Evolutionary conservation across 805 yeast genomes (phyloP).

Genomic region (Sugiyamaella americana): DNA sequence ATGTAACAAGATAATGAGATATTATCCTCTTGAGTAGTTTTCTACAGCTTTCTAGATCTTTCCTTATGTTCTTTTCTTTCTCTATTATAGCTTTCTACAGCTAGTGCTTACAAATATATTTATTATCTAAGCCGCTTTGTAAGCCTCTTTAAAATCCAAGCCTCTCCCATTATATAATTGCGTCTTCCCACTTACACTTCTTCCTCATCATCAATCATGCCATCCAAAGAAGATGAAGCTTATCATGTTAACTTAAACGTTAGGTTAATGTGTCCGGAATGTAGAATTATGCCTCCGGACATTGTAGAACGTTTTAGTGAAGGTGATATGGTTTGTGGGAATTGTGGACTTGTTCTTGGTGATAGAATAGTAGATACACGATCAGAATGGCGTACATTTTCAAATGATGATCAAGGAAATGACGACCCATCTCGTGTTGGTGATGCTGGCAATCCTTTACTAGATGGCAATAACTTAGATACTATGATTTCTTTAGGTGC

Average conservation of each 20-base stretch:
- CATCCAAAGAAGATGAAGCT: conserved; percentile 14
- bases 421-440: conserved; percentile 99
- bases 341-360: conserved; percentile 90
- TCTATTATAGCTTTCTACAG: too few species aligned
- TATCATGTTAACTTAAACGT: conserved; percentile 59
- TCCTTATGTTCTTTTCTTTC: too few species aligned
- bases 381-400: conserved; percentile 98
- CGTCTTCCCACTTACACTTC: too few species aligned
- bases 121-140: too few species aligned
- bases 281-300: conserved; percentile 93
- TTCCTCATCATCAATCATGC: not conserved
- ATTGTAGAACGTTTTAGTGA: conserved; percentile 91
- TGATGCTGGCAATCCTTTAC: conserved; percentile 87
- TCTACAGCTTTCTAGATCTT: too few species aligned
- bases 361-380: conserved; percentile 90
- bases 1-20: too few species aligned
- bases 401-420: conserved; percentile 96
- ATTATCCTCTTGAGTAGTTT: too few species aligned
- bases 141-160: too few species aligned
- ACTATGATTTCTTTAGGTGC: conserved; percentile 87
- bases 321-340: conserved; percentile 97
- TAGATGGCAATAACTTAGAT: conserved; percentile 86
- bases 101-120: too few species aligned
- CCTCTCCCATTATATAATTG: too few species aligned
- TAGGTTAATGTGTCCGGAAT: conserved; percentile 89